These are phyloP conservation scores for Neoscytalidium dimidiatum DNA, from an alignment of 2,329 filamentous ascomycete species.

Conservation along the genomic window DNA sequence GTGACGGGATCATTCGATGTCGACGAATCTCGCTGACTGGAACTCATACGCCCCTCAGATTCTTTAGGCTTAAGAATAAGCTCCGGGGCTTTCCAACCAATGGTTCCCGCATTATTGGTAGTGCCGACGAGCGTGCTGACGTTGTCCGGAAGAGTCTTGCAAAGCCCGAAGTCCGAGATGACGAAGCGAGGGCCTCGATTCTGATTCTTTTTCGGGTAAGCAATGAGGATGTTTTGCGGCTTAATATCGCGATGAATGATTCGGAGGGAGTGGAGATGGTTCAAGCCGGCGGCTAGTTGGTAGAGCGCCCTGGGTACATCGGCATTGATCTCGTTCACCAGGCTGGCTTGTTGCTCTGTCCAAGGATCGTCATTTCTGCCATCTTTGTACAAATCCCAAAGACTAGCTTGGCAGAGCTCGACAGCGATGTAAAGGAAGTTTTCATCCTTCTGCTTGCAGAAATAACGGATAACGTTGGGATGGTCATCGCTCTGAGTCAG, in stretches of 20 bases:
- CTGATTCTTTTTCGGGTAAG: slow-evolving; percentile 66
- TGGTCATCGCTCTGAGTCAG: slow-evolving; percentile 94
- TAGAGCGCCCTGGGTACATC: slow-evolving; percentile 80
- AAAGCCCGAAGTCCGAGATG: slow-evolving; percentile 96
- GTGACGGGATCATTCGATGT: slow-evolving; percentile 45
- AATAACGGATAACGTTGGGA: slow-evolving; percentile 95
- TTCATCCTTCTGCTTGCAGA: slow-evolving; percentile 82
- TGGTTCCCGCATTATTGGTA: slow-evolving; percentile 90
- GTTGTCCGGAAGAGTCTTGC: slow-evolving; percentile 93
- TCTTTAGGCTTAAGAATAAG: slow-evolving; percentile 66
- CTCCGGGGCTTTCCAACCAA: slow-evolving; percentile 95
- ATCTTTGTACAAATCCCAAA: slow-evolving; percentile 87
- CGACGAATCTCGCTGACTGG: slow-evolving; percentile 44
- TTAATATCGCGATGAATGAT: slow-evolving; percentile 98
- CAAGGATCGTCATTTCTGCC: slow-evolving; percentile 43
- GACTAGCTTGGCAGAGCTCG: slow-evolving; percentile 88
- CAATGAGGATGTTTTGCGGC: slow-evolving; percentile 93
- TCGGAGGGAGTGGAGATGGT: slow-evolving; percentile 84
- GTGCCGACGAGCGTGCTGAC: slow-evolving; percentile 95
- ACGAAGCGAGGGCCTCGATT: slow-evolving; percentile 76
- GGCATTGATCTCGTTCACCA: slow-evolving; percentile 71
- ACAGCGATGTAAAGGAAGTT: slow-evolving; percentile 96
- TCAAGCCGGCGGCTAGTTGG: slow-evolving; percentile 86
- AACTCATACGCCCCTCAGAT: slow-evolving; percentile 39
- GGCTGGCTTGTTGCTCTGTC: slow-evolving; percentile 63